phyloP scores from a whole-genome alignment of 768 basidiomycete species.

The Fomitopsis pulvina region DNA sequence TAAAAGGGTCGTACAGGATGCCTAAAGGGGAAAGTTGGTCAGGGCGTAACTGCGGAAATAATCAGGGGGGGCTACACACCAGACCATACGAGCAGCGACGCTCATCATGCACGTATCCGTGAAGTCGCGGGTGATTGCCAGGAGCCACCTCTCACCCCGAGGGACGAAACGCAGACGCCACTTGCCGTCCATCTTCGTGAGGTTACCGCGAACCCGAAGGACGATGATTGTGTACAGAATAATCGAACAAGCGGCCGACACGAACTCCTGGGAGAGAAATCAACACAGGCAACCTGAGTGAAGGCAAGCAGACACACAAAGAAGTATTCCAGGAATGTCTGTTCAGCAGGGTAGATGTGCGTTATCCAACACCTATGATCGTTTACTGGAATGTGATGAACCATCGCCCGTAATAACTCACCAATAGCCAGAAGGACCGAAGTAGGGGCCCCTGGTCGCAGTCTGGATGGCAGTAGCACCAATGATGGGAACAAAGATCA shows the following conservation, averaged over 20 bases:
- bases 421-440: conserved; percentile 39
- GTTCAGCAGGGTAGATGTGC: conserved; percentile 30
- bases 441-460: conserved; percentile 32
- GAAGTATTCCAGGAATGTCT: conserved; percentile 37
- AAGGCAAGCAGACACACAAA: conserved; percentile 26
- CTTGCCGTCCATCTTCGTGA: conserved; percentile 18
- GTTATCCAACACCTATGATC: conserved; percentile 39
- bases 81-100: conserved; percentile 27
- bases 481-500: conserved; percentile 27
- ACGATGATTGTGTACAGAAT: conserved; percentile 27
- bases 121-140: conserved; percentile 26
- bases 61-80: conserved; percentile 24
- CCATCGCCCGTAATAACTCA: conserved; percentile 7
- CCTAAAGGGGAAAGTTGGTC: conserved; percentile 3
- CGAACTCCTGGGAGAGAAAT: conserved; percentile 23
- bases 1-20: conserved; percentile 19
- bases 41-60: background rate
- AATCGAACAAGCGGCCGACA: conserved; percentile 26
- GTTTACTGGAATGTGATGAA: background rate
- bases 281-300: background rate
- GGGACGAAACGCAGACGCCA: conserved; percentile 28
- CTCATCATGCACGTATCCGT: conserved; percentile 26
- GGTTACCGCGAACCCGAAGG: conserved; percentile 33
- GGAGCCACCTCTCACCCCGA: conserved; percentile 25
- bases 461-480: conserved; percentile 33